A percentile compares a stretch with the other conserved stretches of the same genome.
Conservation (phyloP, 257 asterid genomes). For the Solanum ossicruentum region DNA sequence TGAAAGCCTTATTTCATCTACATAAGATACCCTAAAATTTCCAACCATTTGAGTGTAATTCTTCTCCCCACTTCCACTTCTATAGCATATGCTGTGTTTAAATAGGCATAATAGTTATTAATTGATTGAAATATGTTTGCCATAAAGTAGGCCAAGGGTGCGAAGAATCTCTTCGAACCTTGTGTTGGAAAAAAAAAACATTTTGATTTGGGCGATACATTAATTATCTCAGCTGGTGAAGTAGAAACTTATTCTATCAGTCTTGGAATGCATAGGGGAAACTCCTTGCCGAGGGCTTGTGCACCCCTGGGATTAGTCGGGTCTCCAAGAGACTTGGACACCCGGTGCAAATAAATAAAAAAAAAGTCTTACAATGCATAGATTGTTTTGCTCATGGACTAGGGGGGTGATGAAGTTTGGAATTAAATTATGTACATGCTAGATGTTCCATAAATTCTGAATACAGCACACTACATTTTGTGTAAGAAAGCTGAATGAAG, state of each 20-base stretch:
- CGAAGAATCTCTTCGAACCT: background rate
- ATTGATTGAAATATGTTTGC: background rate
- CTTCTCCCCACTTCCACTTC: background rate
- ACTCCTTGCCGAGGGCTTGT: too few species aligned
- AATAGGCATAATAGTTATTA: background rate
- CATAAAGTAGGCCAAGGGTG: background rate
- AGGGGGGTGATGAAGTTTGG: background rate
- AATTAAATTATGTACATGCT: background rate
- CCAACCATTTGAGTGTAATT: background rate
- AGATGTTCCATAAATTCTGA: background rate
- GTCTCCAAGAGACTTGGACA: too few species aligned
- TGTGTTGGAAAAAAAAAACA: background rate
- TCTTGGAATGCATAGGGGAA: background rate
- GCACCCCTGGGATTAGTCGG: too few species aligned
- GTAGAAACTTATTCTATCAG: background rate
- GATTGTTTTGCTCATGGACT: background rate
- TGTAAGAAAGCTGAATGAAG: background rate
- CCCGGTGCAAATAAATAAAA: too few species aligned
- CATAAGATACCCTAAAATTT: background rate
- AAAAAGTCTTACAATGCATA: background rate
- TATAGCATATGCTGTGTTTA: background rate
- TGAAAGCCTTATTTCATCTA: background rate
- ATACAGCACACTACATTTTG: background rate
- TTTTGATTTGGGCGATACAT: background rate
- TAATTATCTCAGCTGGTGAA: background rate